Evolutionary conservation across 805 yeast genomes (phyloP).

Genomic region (Ascoidea rubescens): DNA sequence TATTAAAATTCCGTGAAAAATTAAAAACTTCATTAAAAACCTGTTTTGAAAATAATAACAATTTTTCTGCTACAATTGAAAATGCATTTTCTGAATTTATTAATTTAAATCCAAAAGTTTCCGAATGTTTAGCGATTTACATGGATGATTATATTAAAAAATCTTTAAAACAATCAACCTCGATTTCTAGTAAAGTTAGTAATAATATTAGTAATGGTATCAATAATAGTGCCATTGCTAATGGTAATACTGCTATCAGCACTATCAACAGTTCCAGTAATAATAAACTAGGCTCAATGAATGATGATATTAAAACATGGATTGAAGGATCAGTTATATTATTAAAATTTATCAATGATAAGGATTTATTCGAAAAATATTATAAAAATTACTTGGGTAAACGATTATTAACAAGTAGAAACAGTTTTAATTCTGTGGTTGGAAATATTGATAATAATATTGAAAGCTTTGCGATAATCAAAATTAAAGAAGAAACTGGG

Average conservation of each 20-base stretch:
- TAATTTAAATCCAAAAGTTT: conserved; percentile 30
- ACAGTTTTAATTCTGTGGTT: conserved; percentile 13
- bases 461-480: conserved; percentile 55
- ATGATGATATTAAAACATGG: background rate
- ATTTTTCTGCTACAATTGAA: conserved; percentile 40
- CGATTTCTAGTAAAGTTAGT: background rate
- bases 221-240: no score
- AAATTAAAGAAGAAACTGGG: conserved; percentile 66
- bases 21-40: conserved; percentile 32
- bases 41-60: conserved; percentile 35
- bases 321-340: conserved; percentile 39
- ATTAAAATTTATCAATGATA: conserved; percentile 60
- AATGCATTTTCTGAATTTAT: conserved; percentile 49
- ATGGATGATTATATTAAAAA: conserved; percentile 45
- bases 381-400: conserved; percentile 82
- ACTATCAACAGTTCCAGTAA: background rate
- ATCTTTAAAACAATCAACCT: conserved; percentile 13
- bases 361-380: conserved; percentile 73
- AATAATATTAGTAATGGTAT: no score
- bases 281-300: no score
- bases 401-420: conserved; percentile 41
- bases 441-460: conserved; percentile 34
- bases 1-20: conserved; percentile 36
- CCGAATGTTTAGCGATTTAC: conserved; percentile 43
- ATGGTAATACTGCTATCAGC: background rate